phyloP scores from a whole-genome alignment of 768 basidiomycete genomes.

The Gyrodon lividus region DNA sequence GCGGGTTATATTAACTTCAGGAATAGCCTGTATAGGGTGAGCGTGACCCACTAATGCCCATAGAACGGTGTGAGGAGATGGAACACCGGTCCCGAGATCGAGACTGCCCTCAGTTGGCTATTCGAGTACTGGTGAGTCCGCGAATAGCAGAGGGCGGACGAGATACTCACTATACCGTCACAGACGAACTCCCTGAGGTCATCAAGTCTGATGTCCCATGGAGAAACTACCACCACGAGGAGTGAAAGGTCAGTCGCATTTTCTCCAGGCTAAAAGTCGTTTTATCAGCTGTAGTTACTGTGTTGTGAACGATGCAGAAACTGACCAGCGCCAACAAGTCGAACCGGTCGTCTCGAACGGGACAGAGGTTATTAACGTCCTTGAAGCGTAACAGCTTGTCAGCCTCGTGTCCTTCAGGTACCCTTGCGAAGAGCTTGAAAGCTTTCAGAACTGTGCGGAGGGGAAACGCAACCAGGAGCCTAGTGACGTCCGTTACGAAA shows the following conservation, averaged over 20 bases:
- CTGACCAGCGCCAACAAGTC: constrained; percentile 6
- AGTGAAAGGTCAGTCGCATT: background rate
- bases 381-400: background rate
- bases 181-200: constrained; percentile 5
- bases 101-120: constrained; percentile 1
- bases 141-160: background rate
- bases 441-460: constrained; percentile 3
- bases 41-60: constrained; percentile 14
- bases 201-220: constrained; percentile 3
- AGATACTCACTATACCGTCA: constrained; percentile 4
- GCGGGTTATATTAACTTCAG: background rate
- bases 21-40: background rate
- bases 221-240: constrained; percentile 2
- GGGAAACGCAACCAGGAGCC: constrained; percentile 1
- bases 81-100: background rate
- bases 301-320: background rate
- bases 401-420: background rate
- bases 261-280: background rate
- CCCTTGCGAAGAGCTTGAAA: background rate
- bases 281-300: background rate
- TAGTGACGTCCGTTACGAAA: constrained; percentile 5
- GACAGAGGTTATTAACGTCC: constrained; percentile 9
- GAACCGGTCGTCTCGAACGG: background rate
- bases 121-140: background rate
- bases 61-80: constrained; percentile 4